Conservation (phyloP, 371 early-diverging fungal genomes). For the Haplosporangium sp. region DNA sequence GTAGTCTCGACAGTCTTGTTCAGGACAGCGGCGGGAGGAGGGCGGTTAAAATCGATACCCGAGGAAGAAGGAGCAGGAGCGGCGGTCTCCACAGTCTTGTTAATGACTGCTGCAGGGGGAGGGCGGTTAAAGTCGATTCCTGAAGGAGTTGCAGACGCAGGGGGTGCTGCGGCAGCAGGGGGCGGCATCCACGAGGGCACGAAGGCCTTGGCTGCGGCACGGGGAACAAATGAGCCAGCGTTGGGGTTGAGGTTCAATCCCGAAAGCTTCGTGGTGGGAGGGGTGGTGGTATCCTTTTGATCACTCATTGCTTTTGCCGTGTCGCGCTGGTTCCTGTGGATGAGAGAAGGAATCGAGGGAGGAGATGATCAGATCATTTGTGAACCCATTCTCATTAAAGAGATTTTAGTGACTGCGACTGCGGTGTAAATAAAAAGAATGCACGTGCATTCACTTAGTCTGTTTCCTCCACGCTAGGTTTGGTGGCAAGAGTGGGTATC, state of each 20-base stretch:
- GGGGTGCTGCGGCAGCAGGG: conserved; percentile 30
- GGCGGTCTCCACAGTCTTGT: conserved; percentile 35
- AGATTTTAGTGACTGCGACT: too few relatives aligned
- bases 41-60: conserved; percentile 32
- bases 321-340: conserved; percentile 2
- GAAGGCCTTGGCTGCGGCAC: conserved; percentile 56
- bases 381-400: conserved; percentile 7
- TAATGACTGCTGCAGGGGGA: conserved; percentile 37
- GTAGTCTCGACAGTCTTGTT: conserved; percentile 44
- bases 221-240: conserved; percentile 67
- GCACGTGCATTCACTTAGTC: not conserved
- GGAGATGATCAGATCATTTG: not conserved
- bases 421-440: not conserved
- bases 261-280: conserved; percentile 40
- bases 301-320: conserved; percentile 31
- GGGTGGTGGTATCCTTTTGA: conserved; percentile 32
- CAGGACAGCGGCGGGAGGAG: conserved; percentile 38
- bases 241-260: conserved; percentile 63
- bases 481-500: too few relatives aligned
- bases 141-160: conserved; percentile 12
- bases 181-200: conserved; percentile 58
- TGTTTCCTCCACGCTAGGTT: too few relatives aligned
- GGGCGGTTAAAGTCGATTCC: conserved; percentile 39
- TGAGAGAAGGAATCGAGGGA: conserved; percentile 3
- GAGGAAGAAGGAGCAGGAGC: conserved; percentile 28